phyloP scores from a whole-genome alignment of 2,329 filamentous ascomycete genomes.

The Monosporascus sp. region DNA sequence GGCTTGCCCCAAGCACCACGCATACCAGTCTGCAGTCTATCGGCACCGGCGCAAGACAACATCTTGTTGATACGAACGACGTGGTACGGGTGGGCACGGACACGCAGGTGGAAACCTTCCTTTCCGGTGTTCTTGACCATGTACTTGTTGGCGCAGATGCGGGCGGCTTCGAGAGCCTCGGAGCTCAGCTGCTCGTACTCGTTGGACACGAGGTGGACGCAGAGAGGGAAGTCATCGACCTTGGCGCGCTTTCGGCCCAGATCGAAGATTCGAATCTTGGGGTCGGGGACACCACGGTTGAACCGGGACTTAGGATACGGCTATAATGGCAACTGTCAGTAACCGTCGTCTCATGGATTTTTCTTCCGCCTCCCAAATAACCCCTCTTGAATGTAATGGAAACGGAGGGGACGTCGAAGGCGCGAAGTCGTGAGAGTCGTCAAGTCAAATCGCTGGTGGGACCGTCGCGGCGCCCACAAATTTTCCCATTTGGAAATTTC shows the following conservation, averaged over 20 bases:
- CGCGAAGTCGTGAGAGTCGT: background rate
- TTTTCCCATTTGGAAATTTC: conserved; percentile 2
- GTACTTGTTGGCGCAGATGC: conserved; percentile 99
- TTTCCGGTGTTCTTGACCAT: conserved; percentile 67
- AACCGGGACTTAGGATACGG: conserved; percentile 99
- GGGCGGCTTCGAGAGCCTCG: conserved; percentile 98
- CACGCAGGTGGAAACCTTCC: conserved; percentile 68
- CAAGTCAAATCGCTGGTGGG: background rate
- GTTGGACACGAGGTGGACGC: conserved; percentile 99
- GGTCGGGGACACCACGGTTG: conserved; percentile 96
- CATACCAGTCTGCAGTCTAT: conserved; percentile 99
- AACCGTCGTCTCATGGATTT: conserved; percentile 2
- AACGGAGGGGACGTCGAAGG: background rate
- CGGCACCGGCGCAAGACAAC: conserved; percentile 99
- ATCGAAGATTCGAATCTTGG: conserved; percentile 95
- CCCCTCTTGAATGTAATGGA: background rate
- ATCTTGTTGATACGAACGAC: conserved; percentile 99
- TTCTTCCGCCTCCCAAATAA: no score
- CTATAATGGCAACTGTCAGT: conserved; percentile 61
- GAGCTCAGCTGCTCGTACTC: conserved; percentile 99
- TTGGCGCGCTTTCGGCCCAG: conserved; percentile 96
- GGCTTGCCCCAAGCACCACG: conserved; percentile 99
- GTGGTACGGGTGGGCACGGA: conserved; percentile 97
- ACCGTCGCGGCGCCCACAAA: background rate
- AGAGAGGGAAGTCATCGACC: conserved; percentile 99